Base-by-base conservation (phyloP, 208 protist species). In the Crithidia bombi region DNA sequence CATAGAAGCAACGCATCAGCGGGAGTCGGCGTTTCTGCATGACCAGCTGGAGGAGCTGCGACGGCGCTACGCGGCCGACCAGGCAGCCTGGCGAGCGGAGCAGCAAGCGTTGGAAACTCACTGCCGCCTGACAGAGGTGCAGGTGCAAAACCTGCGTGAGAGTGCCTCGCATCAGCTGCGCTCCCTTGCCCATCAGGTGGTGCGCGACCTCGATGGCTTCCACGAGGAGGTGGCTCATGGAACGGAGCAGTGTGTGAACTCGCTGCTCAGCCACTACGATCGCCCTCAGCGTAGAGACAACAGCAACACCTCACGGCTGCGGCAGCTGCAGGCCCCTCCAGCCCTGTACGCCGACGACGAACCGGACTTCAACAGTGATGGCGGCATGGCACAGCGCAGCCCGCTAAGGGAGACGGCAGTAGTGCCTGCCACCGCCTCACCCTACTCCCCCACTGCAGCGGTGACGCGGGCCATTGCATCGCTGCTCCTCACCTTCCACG, bases 11-110 rank as follows among this genome's bases (percentile, higher is more conserved):
- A 23, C 44, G 30, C 67, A 36, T 28, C 2, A 3, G 21, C 46
- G 19, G 23, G 36, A 46, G 14, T 55, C 47, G 32, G 17, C 12
- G 11, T 21, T 26, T 7, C 58, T 73, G 28, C 46, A 44, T 3
- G 50, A 54, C 30, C 35, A 73, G 38, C 49, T 73, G 3, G 38
- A 49, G 36, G 47, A 46, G 3, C 50, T 73, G 32, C 33, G 66
- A 49, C 58, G 58, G 17, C 58, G 50, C 25, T 55, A 67, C 68
- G 21, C 35, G 21, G 58, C 47, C 7, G 58, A 66, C 21, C 33
- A 52, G 14, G 68, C 47, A 19, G 49, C 58, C 28, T 73, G 68
- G 68, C 46, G 47, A 21, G 68, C 59, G 26, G 68, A 65, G 68
- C 43, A 55, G 50, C 35, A 54, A 23, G 23, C 68, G 5, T 39